A percentile compares a stretch with the other conserved stretches of the same genome.
These are phyloP conservation scores for Kingdonia uniflora DNA, from an alignment of 164 flowering plant species.

Conservation along the genomic window DNA sequence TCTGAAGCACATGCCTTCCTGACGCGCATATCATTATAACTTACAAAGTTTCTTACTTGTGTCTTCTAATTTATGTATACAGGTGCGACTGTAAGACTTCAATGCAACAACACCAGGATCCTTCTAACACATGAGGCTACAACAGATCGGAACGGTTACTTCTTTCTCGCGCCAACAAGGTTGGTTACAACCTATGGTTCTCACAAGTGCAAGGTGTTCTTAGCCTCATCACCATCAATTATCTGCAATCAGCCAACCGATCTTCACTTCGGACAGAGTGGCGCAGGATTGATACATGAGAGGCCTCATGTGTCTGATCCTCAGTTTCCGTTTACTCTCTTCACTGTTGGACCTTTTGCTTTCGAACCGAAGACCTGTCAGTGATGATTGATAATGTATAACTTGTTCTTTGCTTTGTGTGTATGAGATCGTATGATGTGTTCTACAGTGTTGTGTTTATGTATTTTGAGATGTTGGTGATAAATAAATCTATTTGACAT, in stretches of 20 bases:
- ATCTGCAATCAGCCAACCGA: slow-evolving; percentile 32
- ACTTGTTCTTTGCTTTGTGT: too few relatives aligned
- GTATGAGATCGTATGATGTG: too few relatives aligned
- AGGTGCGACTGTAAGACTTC: slow-evolving; percentile 53
- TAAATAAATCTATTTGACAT: too few relatives aligned
- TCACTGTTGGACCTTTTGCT: slow-evolving; percentile 53
- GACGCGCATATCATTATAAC: too few relatives aligned
- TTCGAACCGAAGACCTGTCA: slow-evolving; percentile 34
- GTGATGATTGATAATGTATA: too few relatives aligned
- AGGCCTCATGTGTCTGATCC: slow-evolving; percentile 10
- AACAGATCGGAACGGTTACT: slow-evolving; percentile 82
- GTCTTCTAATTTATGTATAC: background rate
- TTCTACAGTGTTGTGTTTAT: too few relatives aligned
- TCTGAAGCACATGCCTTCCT: too few relatives aligned
- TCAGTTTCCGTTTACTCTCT: slow-evolving; percentile 15
- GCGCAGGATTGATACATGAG: slow-evolving; percentile 26
- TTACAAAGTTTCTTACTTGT: background rate
- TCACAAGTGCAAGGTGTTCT: slow-evolving; percentile 48
- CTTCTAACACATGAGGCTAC: slow-evolving; percentile 12
- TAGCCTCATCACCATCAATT: slow-evolving; percentile 25
- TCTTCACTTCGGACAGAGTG: slow-evolving; percentile 35
- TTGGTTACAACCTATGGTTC: slow-evolving; percentile 32
- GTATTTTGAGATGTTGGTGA: too few relatives aligned
- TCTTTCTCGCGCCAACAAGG: slow-evolving; percentile 36
- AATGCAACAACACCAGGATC: slow-evolving; percentile 45